Base-by-base conservation (phyloP, 1,284 basidiomycete species). In the Amylostereum chailletii region DNA sequence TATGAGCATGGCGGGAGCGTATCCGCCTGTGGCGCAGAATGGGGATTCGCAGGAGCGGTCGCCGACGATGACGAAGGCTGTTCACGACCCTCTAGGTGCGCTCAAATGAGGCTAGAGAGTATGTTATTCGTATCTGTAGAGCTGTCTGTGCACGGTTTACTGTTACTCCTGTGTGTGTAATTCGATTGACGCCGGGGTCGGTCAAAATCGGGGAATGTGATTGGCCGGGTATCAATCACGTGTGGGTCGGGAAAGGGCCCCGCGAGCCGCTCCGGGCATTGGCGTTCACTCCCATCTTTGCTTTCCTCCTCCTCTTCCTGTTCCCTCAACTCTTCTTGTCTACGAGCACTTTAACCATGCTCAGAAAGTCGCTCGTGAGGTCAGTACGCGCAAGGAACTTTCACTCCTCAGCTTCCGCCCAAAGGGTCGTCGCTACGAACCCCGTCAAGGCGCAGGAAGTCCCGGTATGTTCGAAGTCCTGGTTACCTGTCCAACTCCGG, bases 361-460 rank as follows among this genome's bases (percentile, higher is more conserved):
- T 69, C 54, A 66, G 63, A 59, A 69, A 64, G 60, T 50, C 60
- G 38, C 51, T 68, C 47, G 59, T 59, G 7, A 63, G 72, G 64
- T 67, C 74, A 49, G 67, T 81, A 49, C 60, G 65, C 45, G 66
- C 68, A 45, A 75, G 83, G 55, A 68, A 77, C 4, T 89, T 90
- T 65, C 75, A 80, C 60, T 70, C 77, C 2, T 80, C 86, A 5
- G 65, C 77, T 8, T 67, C 77, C 42, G 75, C 73, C 29, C 68
- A 71, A 53, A 79, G 75, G 60, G 76, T 93, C 59, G 82, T 84
- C 53, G 81, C 83, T 40, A 85, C 85, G 40, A 86, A 80, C 63
- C 86, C 90, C 31, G 75, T 86, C 55, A 88, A 83, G 64, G 91
- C 91, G 31, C 78, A 92, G 69, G 84, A 92, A 69, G 88, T 86